phyloP scores from a whole-genome alignment of 2,329 filamentous ascomycete species.

The Sporothrix curviconia region DNA sequence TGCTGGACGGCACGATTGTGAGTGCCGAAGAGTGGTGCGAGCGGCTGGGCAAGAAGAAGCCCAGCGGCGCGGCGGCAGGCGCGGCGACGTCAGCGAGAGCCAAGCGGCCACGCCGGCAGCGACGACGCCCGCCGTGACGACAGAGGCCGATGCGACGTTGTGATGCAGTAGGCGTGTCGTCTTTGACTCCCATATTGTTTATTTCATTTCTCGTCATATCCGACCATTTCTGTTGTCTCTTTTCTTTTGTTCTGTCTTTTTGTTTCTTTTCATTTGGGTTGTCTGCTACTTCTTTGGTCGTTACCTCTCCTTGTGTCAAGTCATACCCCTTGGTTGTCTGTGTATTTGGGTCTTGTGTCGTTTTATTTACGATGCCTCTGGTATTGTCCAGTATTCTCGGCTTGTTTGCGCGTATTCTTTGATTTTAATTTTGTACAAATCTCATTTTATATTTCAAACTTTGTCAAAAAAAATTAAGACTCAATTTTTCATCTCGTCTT shows the following conservation, averaged over 20 bases:
- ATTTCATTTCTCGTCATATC: not conserved
- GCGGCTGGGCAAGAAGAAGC: slow-evolving; percentile 52
- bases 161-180: slow-evolving; percentile 2
- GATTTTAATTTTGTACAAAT: not conserved
- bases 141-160: not conserved
- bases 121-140: not conserved
- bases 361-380: not conserved
- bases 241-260: too few relatives aligned
- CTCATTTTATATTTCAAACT: not conserved
- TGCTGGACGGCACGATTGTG: slow-evolving; percentile 81
- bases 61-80: too few relatives aligned
- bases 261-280: not conserved
- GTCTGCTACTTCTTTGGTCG: not conserved
- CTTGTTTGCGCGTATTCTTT: too few relatives aligned
- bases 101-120: not conserved
- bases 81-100: not conserved
- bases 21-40: slow-evolving; percentile 92
- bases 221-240: not conserved
- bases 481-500: too few relatives aligned
- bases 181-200: not conserved
- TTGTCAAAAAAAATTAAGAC: too few relatives aligned
- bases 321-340: slow-evolving; percentile 6
- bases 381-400: not conserved
- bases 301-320: not conserved
- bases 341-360: not conserved